These are phyloP conservation scores for Dictyostelium purpureum DNA, from an alignment of 78 protist genomes.

Conservation along the genomic window DNA sequence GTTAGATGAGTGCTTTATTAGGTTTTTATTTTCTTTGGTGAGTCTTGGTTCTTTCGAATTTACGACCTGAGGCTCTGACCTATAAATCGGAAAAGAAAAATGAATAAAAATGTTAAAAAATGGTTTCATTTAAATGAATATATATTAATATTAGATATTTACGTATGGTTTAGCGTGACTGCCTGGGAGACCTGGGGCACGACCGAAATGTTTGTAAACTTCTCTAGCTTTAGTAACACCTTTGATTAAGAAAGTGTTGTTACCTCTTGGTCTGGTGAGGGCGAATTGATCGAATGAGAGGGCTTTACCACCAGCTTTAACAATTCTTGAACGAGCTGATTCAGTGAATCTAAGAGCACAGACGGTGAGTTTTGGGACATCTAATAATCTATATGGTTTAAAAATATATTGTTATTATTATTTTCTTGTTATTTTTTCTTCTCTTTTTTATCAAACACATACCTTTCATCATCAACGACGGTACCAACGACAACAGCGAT, in stretches of 20 bases:
- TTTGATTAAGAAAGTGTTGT: conserved; percentile 96
- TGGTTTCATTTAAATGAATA: too few relatives aligned
- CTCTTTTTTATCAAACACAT: not conserved
- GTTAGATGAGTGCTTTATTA: too few relatives aligned
- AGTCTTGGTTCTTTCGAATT: conserved; percentile 30
- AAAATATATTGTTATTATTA: too few relatives aligned
- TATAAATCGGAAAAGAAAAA: not conserved
- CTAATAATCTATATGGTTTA: conserved; percentile 84
- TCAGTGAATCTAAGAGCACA: conserved; percentile 97
- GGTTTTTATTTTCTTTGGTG: too few relatives aligned
- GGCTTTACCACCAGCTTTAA: conserved; percentile 97
- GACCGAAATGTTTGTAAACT: conserved; percentile 97
- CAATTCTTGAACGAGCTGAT: conserved; percentile 97
- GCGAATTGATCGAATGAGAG: conserved; percentile 99
- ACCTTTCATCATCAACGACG: conserved; percentile 97
- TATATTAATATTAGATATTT: not conserved
- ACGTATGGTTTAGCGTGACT: conserved; percentile 47
- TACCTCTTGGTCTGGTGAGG: conserved; percentile 95
- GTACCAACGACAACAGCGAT: conserved; percentile 98
- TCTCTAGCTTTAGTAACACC: conserved; percentile 96
- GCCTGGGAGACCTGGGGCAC: conserved; percentile 95
- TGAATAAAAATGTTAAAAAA: too few relatives aligned
- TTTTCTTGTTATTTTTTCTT: not conserved
- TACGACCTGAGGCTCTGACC: conserved; percentile 5
- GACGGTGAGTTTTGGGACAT: conserved; percentile 94